Evolutionary conservation across 495 filamentous ascomycete genomes (phyloP), one percentile per base, ranked within the genome.

Genomic region (Chaetomium tenue): DNA sequence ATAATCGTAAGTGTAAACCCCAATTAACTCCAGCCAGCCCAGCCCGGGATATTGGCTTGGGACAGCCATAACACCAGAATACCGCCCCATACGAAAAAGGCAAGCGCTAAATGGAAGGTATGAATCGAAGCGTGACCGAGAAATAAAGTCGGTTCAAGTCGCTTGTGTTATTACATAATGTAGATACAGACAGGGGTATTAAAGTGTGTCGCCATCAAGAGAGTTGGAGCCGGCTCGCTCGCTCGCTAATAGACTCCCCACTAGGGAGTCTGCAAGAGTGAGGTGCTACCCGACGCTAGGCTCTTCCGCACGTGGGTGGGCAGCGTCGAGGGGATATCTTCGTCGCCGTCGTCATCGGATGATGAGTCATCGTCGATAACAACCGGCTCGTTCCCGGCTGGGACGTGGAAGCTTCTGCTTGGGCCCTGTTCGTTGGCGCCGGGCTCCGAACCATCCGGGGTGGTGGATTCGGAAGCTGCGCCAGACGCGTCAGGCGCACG

Each of bases 251-350:
- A 46, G 55, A 1, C 20, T 22, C 2, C 56, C 20, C 15, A 28
- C 33, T 51, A 57, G 33, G 25, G 37, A 0, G 28, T 60, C 59
- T 33, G 46, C 30, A 61, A 28, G 2, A 56, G 40, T 16, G 63
- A 65, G n/a, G 57, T 40, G 40, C 48, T 65, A 6, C 66, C 63
- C 5, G 57, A 39, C 15, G 58, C 48, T 3, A 72, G 42, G 12
- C 61, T 70, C 50, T 65, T 62, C 18, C 68, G 52, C 12, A 71
- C 64, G 28, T 69, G 65, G 2, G 65, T 12, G 0, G 79, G 79
- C n/a, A 81, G 60, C 13, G 67, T 74, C 11, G 78, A 70, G 0
- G 79, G 79, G 9, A 81, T 81, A 50, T 78, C 78, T 25, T 67
- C 75, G n/a, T 79, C 77, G 22, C 71, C 72, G 16, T 74, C 77